A percentile compares a stretch with the other conserved stretches of the same genome.
Conservation (phyloP, 306 rosid genomes). For the Fragaria ananassa region DNA sequence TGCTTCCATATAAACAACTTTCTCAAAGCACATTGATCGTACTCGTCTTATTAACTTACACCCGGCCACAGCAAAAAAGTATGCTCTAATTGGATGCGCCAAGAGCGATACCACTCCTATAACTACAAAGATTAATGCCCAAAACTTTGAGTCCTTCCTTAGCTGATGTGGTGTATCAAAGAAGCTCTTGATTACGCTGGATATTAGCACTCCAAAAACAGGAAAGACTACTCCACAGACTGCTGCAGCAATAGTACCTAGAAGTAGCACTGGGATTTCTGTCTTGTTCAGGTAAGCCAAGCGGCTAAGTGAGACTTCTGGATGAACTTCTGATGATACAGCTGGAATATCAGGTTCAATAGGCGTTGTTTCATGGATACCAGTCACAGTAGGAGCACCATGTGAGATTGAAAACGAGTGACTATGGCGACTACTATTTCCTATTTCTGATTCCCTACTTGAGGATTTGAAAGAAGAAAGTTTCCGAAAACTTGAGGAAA, state of each 20-base stretch:
- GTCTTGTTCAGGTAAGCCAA: constrained; percentile 75
- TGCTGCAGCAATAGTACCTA: constrained; percentile 57
- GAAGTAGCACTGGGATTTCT: constrained; percentile 57
- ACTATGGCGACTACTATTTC: constrained; percentile 42
- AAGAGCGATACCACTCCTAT: constrained; percentile 39
- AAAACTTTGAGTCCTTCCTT: constrained; percentile 53
- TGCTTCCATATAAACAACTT: constrained; percentile 69
- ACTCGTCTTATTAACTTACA: constrained; percentile 55
- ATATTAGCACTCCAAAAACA: constrained; percentile 42
- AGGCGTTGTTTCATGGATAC: constrained; percentile 25
- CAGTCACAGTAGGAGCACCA: constrained; percentile 33
- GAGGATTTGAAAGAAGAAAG: constrained; percentile 41
- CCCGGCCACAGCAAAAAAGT: constrained; percentile 67
- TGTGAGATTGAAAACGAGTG: constrained; percentile 46
- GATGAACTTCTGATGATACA: constrained; percentile 26
- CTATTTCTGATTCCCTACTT: constrained; percentile 50
- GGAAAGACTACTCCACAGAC: constrained; percentile 50
- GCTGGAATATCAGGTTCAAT: constrained; percentile 22
- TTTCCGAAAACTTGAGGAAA: constrained; percentile 5
- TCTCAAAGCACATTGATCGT: constrained; percentile 60
- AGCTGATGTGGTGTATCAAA: constrained; percentile 55
- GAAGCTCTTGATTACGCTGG: constrained; percentile 49
- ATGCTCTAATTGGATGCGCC: constrained; percentile 43
- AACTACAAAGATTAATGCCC: constrained; percentile 54
- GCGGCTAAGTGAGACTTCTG: constrained; percentile 43